Conservation (phyloP, 2,329 filamentous ascomycete species). For the Hypoxylon sp. region DNA sequence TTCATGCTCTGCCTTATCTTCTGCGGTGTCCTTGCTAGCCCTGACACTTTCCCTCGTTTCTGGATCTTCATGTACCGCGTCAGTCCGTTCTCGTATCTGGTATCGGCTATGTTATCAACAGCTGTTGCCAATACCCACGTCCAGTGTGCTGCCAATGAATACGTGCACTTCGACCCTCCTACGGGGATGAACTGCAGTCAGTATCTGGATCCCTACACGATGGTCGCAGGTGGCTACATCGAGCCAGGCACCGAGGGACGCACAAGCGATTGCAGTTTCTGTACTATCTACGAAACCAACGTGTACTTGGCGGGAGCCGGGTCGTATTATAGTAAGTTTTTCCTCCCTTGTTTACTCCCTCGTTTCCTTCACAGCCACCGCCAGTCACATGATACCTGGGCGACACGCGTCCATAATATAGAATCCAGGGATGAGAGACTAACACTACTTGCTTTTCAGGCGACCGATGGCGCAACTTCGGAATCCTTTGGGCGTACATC, state of each 20-base stretch:
- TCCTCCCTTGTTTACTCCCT: slow-evolving; percentile 2
- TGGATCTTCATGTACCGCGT: slow-evolving; percentile 85
- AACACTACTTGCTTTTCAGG: slow-evolving; percentile 40
- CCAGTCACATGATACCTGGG: neutral
- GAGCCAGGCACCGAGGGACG: slow-evolving; percentile 57
- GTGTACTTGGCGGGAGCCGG: slow-evolving; percentile 56
- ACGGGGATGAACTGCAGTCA: slow-evolving; percentile 66
- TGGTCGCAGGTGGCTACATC: slow-evolving; percentile 60
- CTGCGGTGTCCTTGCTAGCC: slow-evolving; percentile 79
- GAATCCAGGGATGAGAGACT: slow-evolving; percentile 15
- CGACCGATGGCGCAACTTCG: slow-evolving; percentile 70
- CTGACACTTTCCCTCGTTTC: slow-evolving; percentile 75
- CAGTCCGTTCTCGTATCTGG: slow-evolving; percentile 81
- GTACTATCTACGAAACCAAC: slow-evolving; percentile 57
- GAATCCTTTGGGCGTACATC: slow-evolving; percentile 68
- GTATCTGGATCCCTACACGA: slow-evolving; percentile 68
- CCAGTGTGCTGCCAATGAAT: slow-evolving; percentile 75
- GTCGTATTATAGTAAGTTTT: slow-evolving; percentile 59
- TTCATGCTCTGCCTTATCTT: slow-evolving; percentile 83
- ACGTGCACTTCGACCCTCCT: slow-evolving; percentile 72
- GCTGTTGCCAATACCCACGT: slow-evolving; percentile 74
- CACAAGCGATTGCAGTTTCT: slow-evolving; percentile 62
- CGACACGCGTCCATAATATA: neutral
- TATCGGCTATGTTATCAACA: slow-evolving; percentile 74
- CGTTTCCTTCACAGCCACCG: neutral